Conservation (phyloP, 2,329 filamentous ascomycete genomes). For the Cladosporium sp. region DNA sequence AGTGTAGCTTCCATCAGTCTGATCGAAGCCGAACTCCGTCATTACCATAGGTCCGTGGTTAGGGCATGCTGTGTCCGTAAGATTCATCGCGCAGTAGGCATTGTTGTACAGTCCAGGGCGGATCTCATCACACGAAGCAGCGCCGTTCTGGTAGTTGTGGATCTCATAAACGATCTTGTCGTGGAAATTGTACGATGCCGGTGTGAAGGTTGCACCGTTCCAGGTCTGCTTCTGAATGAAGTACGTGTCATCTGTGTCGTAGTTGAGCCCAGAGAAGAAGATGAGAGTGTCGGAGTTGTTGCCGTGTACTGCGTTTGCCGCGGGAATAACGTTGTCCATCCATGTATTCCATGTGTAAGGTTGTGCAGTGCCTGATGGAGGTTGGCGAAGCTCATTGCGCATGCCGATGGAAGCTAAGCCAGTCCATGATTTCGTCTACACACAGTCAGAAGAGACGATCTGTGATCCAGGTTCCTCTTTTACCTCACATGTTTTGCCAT, state of each 20-base stretch:
- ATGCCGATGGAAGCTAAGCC: slow-evolving; percentile 49
- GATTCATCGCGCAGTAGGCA: slow-evolving; percentile 52
- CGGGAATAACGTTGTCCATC: slow-evolving; percentile 41
- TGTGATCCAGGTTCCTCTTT: neutral
- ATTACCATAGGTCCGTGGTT: slow-evolving; percentile 49
- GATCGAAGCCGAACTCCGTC: slow-evolving; percentile 54
- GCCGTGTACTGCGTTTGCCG: slow-evolving; percentile 47
- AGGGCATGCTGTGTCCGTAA: slow-evolving; percentile 28
- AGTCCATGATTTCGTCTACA: slow-evolving; percentile 40
- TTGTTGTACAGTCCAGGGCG: slow-evolving; percentile 45
- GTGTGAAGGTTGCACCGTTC: slow-evolving; percentile 46
- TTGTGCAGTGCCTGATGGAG: slow-evolving; percentile 14
- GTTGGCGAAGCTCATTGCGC: slow-evolving; percentile 51
- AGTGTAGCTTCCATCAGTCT: slow-evolving; percentile 45
- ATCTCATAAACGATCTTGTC: slow-evolving; percentile 58
- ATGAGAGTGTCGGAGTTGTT: slow-evolving; percentile 53
- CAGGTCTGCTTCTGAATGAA: slow-evolving; percentile 47
- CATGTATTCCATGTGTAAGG: slow-evolving; percentile 50
- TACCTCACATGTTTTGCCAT: slow-evolving; percentile 51
- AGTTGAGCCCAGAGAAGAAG: slow-evolving; percentile 57
- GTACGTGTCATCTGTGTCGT: slow-evolving; percentile 52
- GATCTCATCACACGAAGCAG: slow-evolving; percentile 43
- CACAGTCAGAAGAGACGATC: neutral
- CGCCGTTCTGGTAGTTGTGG: slow-evolving; percentile 57
- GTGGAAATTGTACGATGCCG: slow-evolving; percentile 46